phyloP scores from a whole-genome alignment of 805 yeast species.

The Candida multigemmis region DNA sequence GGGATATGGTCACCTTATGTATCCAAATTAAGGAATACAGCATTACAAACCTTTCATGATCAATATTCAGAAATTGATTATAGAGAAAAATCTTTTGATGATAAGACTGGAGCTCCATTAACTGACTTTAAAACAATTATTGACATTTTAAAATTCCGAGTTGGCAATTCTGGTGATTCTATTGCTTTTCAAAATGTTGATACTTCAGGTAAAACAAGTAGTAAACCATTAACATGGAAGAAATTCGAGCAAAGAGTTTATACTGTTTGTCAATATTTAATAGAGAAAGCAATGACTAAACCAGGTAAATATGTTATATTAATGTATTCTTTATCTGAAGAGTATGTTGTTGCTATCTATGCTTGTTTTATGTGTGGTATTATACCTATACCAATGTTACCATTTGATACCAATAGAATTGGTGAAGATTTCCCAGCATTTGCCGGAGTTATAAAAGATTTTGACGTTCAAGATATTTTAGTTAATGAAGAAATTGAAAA shows the following conservation, averaged over 20 bases:
- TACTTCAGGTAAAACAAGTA: conserved; percentile 20
- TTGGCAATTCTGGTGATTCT: conserved; percentile 65
- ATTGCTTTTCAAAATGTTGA: conserved; percentile 54
- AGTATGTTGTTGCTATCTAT: conserved; percentile 69
- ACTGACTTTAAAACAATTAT: conserved; percentile 64
- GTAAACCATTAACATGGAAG: conserved; percentile 55
- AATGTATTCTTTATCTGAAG: conserved; percentile 83
- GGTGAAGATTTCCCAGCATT: conserved; percentile 70
- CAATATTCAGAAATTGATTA: conserved; percentile 81
- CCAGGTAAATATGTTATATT: conserved; percentile 70
- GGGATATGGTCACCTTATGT: conserved; percentile 80
- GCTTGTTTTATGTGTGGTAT: conserved; percentile 83
- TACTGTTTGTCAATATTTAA: conserved; percentile 62
- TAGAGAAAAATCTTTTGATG: conserved; percentile 69
- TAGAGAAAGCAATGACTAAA: conserved; percentile 52
- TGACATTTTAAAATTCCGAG: conserved; percentile 74
- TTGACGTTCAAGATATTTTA: conserved; percentile 60
- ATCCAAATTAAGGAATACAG: conserved; percentile 53
- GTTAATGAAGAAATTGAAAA: conserved; percentile 72
- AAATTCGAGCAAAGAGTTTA: conserved; percentile 71
- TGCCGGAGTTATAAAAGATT: conserved; percentile 57
- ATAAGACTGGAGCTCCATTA: conserved; percentile 63
- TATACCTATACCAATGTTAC: conserved; percentile 67
- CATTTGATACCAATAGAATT: conserved; percentile 56
- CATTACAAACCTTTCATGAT: conserved; percentile 53